These are phyloP conservation scores for Scheffersomyces spartinae DNA, from an alignment of 805 yeast genomes.

Conservation along the genomic window DNA sequence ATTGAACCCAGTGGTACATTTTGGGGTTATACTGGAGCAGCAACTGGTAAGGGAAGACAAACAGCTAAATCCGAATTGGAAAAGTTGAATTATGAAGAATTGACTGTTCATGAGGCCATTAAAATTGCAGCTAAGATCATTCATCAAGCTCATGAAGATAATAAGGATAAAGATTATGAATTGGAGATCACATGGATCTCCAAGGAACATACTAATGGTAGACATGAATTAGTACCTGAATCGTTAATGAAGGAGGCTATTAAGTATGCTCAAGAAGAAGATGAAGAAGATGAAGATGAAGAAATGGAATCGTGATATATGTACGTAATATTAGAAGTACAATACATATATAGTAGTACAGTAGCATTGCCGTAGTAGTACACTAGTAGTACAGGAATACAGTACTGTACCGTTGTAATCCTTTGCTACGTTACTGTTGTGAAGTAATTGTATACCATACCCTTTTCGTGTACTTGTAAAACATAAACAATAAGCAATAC, in stretches of 20 bases:
- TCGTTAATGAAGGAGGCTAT: slow-evolving; percentile 76
- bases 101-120: slow-evolving; percentile 73
- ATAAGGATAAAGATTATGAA: slow-evolving; percentile 95
- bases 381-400: no score
- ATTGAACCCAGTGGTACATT: slow-evolving; percentile 93
- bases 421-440: no score
- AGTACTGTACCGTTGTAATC: no score
- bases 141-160: slow-evolving; percentile 92
- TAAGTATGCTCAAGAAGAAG: slow-evolving; percentile 72
- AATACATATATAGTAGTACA: neutral
- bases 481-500: no score
- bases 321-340: slow-evolving; percentile 2
- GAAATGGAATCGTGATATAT: slow-evolving; percentile 36
- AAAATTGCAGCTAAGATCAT: slow-evolving; percentile 91
- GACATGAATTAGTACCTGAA: slow-evolving; percentile 71
- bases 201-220: slow-evolving; percentile 60
- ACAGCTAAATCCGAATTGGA: slow-evolving; percentile 96
- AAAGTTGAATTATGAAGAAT: slow-evolving; percentile 62
- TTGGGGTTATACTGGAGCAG: slow-evolving; percentile 98
- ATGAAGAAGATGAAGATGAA: slow-evolving; percentile 61
- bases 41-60: slow-evolving; percentile 97
- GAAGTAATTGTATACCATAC: no score
- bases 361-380: neutral
- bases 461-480: no score
- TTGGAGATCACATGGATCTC: slow-evolving; percentile 89